These are phyloP conservation scores for Fraxinus quadrangulata DNA, from an alignment of 257 asterid species.

Conservation along the genomic window DNA sequence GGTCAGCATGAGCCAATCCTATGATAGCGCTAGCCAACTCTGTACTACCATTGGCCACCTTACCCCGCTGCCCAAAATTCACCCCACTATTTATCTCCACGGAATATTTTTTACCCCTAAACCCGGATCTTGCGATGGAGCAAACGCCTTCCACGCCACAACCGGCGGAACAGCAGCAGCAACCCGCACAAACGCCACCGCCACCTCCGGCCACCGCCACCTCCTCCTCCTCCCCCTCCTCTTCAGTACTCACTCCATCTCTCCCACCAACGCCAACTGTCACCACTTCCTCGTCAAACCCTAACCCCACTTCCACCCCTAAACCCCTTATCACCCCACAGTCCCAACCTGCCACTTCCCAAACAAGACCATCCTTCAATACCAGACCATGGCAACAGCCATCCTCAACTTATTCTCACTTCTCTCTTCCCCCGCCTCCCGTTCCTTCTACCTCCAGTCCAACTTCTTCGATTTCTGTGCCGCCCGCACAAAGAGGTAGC, in stretches of 20 bases:
- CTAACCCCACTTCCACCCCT: constrained; percentile 35
- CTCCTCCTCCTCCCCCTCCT: constrained; percentile 16
- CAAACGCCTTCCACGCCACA: constrained; percentile 45
- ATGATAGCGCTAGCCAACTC: too few relatives aligned
- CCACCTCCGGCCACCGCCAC: constrained; percentile 28
- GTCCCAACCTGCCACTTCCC: constrained; percentile 39
- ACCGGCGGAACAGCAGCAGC: constrained; percentile 45
- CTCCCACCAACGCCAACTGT: constrained; percentile 31
- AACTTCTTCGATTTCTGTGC: constrained; percentile 42
- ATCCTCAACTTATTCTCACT: constrained; percentile 48
- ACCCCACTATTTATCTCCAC: background rate
- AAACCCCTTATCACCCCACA: constrained; percentile 34
- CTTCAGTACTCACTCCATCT: constrained; percentile 25
- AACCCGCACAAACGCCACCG: constrained; percentile 28
- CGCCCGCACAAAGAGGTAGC: constrained; percentile 60
- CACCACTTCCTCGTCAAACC: constrained; percentile 34
- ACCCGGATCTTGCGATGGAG: constrained; percentile 40
- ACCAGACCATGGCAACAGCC: constrained; percentile 71
- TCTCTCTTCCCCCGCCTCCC: constrained; percentile 61
- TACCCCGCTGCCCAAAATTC: too few relatives aligned
- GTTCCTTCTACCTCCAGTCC: constrained; percentile 53
- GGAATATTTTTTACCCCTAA: background rate
- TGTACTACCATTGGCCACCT: too few relatives aligned
- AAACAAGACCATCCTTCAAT: constrained; percentile 48
- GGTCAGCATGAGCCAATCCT: too few relatives aligned